Evolutionary conservation across 2,329 filamentous ascomycete genomes (phyloP).

Genomic region (Trichoderma brevicompactum): DNA sequence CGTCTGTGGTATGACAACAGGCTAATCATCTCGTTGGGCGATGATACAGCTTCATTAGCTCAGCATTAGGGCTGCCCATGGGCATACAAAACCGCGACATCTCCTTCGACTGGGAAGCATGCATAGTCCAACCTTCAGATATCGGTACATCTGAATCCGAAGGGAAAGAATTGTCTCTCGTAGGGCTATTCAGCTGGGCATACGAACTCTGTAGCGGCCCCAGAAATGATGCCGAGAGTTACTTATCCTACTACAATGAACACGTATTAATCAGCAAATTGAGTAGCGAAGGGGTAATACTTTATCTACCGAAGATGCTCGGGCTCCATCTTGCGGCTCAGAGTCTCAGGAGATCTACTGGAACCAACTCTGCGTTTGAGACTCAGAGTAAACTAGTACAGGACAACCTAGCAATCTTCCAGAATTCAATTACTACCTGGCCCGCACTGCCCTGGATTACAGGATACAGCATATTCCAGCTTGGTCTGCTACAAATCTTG

Average conservation of each 20-base stretch:
- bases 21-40: no score
- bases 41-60: conserved; percentile 8
- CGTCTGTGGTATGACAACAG: no score
- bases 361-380: neutral
- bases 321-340: conserved; percentile 5
- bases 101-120: conserved; percentile 1
- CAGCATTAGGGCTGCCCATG: conserved; percentile 23
- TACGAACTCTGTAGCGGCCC: conserved; percentile 8
- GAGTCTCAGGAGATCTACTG: neutral
- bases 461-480: conserved; percentile 23
- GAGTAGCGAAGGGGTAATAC: neutral
- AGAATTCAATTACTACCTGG: conserved; percentile 8
- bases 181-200: conserved; percentile 13
- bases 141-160: neutral
- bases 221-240: neutral
- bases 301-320: neutral
- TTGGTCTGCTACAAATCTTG: neutral
- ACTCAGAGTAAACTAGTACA: neutral
- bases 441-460: conserved; percentile 21
- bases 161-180: neutral
- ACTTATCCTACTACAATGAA: conserved; percentile 9
- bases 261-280: neutral
- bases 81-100: conserved; percentile 21
- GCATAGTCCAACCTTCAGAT: neutral
- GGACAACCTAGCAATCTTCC: neutral